A percentile compares a stretch with the other conserved stretches of the same genome.
These are phyloP conservation scores for Thermomucor indicae-seudaticae DNA, from an alignment of 371 early-diverging fungal species.

Conservation along the genomic window DNA sequence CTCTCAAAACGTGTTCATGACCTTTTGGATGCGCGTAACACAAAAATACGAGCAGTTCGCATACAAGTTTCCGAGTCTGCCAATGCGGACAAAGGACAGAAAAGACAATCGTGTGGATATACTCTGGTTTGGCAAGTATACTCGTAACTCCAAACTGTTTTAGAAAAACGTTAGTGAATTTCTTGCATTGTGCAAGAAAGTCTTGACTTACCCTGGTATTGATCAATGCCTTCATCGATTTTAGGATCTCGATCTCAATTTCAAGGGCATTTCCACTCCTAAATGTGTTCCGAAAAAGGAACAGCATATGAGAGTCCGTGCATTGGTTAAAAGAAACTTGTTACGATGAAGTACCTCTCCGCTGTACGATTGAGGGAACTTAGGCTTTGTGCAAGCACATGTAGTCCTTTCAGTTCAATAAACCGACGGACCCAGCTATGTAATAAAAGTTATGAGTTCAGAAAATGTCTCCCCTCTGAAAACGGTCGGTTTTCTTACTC, in stretches of 20 bases:
- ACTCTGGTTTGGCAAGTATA: conserved; percentile 59
- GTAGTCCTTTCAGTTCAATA: conserved; percentile 64
- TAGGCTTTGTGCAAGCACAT: conserved; percentile 55
- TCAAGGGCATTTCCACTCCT: conserved; percentile 58
- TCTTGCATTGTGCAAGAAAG: neutral
- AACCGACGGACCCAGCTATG: conserved; percentile 48
- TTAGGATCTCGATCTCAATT: conserved; percentile 71
- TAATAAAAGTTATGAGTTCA: neutral
- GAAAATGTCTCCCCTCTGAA: neutral
- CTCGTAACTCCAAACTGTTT: conserved; percentile 64
- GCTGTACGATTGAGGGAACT: conserved; percentile 41
- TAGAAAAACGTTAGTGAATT: neutral
- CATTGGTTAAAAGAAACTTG: conserved; percentile 12
- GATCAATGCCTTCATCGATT: conserved; percentile 65
- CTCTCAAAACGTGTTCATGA: conserved; percentile 59
- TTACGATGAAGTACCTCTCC: conserved; percentile 38
- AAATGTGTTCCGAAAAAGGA: conserved; percentile 1
- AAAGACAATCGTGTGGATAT: conserved; percentile 63
- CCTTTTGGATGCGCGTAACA: conserved; percentile 72
- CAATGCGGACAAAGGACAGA: conserved; percentile 71
- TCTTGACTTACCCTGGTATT: conserved; percentile 46
- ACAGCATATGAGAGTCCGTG: no score
- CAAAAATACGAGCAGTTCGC: conserved; percentile 72
- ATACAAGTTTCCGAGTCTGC: conserved; percentile 67
- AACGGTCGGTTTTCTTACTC: conserved; percentile 20